Evolutionary conservation across 352 stramenopile genomes (phyloP), one percentile per base, ranked within the genome.

Genomic region (Pythium scleroteichum): DNA sequence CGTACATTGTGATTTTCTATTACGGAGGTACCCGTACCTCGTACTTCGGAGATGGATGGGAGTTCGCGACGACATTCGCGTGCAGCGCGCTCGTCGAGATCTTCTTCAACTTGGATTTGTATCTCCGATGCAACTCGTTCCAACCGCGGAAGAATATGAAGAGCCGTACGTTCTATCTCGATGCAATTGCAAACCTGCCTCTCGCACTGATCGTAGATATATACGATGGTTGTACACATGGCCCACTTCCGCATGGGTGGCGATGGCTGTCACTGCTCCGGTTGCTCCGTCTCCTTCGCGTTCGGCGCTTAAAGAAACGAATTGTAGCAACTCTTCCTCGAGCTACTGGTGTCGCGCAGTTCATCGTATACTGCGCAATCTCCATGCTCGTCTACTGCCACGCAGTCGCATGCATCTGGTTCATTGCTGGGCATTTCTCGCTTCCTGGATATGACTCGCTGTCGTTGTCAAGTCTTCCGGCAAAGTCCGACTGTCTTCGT

Each of bases 381-480:
- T 57, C 60, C 1, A 71, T 74, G 29, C 40, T 74, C 17, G 53
- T 71, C 17, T 74, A 74, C 52, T 71, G 62, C 38, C 66, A 74
- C 22, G n/a, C 22, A 22, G 53, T 71, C 14, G 66, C 42, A 2
- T 74, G 66, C 23, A 19, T 74, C 1, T 74, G 66, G 66, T 74
- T 64, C 26, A 35, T 71, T 13, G 35, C 47, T 1, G 66, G 66
- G 27, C 62, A 71, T 29, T 62, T 61, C 32, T 59, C 55, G 16
- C 48, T 68, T 46, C 40, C 26, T 24, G 17, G 12, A 38, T 59
- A 23, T 29, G 29, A 23, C 1, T 56, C 17, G 13, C n/a, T 12
- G 26, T 32, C 22, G 6, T 57, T 48, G 16, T 24, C 62, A 5
- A 33, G 17, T 12, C 23, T 62, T 6, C 56, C 55, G 9, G 42